Evolutionary conservation across 2,329 filamentous ascomycete species (phyloP).

Genomic region (Trichoderma sp.): DNA sequence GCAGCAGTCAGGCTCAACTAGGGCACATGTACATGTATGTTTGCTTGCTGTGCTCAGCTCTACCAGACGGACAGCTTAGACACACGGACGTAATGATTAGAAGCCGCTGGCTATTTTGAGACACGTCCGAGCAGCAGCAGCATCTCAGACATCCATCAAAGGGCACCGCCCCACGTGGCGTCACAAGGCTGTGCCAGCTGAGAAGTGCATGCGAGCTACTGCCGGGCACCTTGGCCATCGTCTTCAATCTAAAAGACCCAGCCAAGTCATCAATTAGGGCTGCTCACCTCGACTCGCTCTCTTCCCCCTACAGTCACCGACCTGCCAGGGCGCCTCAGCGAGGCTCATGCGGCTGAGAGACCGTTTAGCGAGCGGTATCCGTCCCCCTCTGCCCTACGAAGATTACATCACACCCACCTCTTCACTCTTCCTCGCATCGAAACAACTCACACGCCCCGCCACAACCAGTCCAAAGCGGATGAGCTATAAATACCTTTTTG

Average conservation of each 20-base stretch:
- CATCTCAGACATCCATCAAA: background rate
- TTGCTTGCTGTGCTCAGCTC: background rate
- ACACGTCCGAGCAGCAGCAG: background rate
- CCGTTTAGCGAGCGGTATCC: too few species aligned
- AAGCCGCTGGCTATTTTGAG: background rate
- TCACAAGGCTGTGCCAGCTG: constrained; percentile 23
- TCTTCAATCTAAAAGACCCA: background rate
- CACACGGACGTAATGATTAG: background rate
- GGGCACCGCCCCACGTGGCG: constrained; percentile 15
- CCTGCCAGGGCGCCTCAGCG: background rate
- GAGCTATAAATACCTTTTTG: background rate
- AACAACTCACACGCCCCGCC: background rate
- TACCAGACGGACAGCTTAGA: background rate
- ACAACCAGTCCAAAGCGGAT: background rate
- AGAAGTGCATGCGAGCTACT: constrained; percentile 9
- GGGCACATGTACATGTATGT: background rate
- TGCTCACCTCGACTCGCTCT: background rate
- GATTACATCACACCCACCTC: background rate
- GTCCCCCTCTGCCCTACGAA: background rate
- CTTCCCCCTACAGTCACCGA: background rate
- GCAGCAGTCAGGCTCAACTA: background rate
- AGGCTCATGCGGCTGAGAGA: background rate
- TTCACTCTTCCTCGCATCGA: background rate
- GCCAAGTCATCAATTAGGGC: background rate
- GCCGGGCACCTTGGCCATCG: background rate